Percentiles rank a stretch among this genome's conserved stretches.
Evolutionary conservation across 75 land plant species (phyloP).

Genomic region (Pseudotsuga menziesii): DNA sequence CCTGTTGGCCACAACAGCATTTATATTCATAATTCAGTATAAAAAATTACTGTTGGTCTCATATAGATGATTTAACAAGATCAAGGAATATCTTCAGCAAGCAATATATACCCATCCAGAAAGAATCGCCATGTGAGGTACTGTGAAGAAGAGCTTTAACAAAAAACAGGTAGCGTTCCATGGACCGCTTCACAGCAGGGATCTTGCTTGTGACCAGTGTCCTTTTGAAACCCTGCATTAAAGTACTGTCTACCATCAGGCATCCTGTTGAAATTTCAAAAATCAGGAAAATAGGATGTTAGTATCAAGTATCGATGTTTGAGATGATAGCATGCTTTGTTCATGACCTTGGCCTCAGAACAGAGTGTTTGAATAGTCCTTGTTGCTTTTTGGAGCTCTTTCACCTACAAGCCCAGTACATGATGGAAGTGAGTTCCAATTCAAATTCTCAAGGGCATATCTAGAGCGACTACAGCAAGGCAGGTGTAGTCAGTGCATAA

Average conservation of each 20-base stretch:
- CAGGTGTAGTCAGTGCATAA: no score
- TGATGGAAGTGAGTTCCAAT: background rate
- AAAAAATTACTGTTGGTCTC: background rate
- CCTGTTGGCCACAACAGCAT: slow-evolving; percentile 35
- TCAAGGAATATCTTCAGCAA: background rate
- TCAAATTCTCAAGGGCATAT: background rate
- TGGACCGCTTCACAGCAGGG: slow-evolving; percentile 81
- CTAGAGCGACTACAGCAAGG: background rate
- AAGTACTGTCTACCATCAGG: background rate
- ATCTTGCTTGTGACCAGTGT: slow-evolving; percentile 72
- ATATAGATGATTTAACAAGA: background rate
- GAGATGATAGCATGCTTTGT: background rate
- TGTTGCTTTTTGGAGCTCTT: slow-evolving; percentile 91
- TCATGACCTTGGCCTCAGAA: slow-evolving; percentile 84
- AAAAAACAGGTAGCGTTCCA: slow-evolving; percentile 83
- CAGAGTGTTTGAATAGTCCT: slow-evolving; percentile 84
- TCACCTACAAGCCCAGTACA: slow-evolving; percentile 41
- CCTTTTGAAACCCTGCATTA: slow-evolving; percentile 58
- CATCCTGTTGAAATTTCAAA: background rate
- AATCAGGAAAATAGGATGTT: background rate
- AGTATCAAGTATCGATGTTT: background rate
- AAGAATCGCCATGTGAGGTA: slow-evolving; percentile 58
- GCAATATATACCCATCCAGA: slow-evolving; percentile 79
- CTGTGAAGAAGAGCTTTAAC: slow-evolving; percentile 86
- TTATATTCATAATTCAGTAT: slow-evolving; percentile 3